phyloP scores from a whole-genome alignment of 768 basidiomycete genomes.

The Tephrocybe sp. region DNA sequence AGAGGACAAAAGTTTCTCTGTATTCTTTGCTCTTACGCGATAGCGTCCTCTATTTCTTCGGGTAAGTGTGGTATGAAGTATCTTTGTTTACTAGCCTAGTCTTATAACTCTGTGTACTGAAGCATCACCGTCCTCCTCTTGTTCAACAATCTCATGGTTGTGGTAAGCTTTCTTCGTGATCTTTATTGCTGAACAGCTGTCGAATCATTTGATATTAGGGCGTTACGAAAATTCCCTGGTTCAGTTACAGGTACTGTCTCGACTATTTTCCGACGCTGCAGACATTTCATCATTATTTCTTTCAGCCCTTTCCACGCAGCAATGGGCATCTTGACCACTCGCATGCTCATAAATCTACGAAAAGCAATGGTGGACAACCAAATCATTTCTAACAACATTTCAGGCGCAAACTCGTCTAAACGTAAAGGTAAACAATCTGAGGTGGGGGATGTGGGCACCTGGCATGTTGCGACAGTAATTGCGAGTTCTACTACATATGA shows the following conservation, averaged over 20 bases:
- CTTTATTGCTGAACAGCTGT: not conserved
- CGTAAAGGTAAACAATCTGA: not conserved
- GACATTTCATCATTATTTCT: no score
- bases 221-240: conserved; percentile 45
- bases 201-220: conserved; percentile 24
- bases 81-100: not conserved
- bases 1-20: conserved; percentile 25
- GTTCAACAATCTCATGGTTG: conserved; percentile 47
- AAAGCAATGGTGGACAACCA: conserved; percentile 25
- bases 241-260: conserved; percentile 38
- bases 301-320: conserved; percentile 45
- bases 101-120: not conserved
- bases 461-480: conserved; percentile 2
- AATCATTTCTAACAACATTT: not conserved
- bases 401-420: not conserved
- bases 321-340: conserved; percentile 41
- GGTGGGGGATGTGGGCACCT: not conserved
- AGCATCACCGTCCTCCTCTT: conserved; percentile 37
- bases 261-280: no score
- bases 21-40: conserved; percentile 37
- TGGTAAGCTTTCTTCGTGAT: conserved; percentile 20
- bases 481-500: not conserved
- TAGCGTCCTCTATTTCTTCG: conserved; percentile 43
- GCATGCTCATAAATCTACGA: conserved; percentile 44
- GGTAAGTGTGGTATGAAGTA: conserved; percentile 21